Percentiles rank a stretch among this genome's conserved stretches.
These are phyloP conservation scores for Parafenestella ontariensis DNA, from an alignment of 2,329 filamentous ascomycete species.

Conservation along the genomic window DNA sequence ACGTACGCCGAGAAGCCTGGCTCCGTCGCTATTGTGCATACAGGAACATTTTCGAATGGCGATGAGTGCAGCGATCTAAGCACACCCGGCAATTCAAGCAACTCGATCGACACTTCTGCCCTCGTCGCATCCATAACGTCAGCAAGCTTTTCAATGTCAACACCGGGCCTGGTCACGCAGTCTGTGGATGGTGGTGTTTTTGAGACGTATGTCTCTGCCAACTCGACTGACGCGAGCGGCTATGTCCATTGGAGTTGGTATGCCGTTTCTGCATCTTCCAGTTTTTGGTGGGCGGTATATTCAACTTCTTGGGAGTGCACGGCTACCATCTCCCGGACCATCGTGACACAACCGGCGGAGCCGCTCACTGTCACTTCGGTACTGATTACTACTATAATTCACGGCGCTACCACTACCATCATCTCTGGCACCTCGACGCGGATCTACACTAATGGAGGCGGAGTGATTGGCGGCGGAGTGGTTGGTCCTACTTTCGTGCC, in stretches of 20 bases:
- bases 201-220: conserved; percentile 28
- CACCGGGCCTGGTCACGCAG: conserved; percentile 28
- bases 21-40: conserved; percentile 28
- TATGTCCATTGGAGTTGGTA: conserved; percentile 33
- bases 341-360: conserved; percentile 23
- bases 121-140: conserved; percentile 31
- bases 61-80: conserved; percentile 27
- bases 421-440: conserved; percentile 31
- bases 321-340: conserved; percentile 25
- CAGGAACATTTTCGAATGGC: conserved; percentile 25
- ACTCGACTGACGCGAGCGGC: conserved; percentile 29
- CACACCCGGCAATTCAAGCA: conserved; percentile 3
- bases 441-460: conserved; percentile 17
- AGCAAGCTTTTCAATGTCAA: conserved; percentile 26
- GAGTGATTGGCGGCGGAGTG: conserved; percentile 4
- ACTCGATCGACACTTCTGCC: conserved; percentile 26
- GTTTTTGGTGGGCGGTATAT: conserved; percentile 35
- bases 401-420: conserved; percentile 28
- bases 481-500: conserved; percentile 31
- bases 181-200: conserved; percentile 30
- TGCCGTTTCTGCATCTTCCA: conserved; percentile 32
- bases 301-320: conserved; percentile 36
- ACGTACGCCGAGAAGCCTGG: conserved; percentile 22
- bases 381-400: conserved; percentile 33
- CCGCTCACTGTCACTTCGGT: conserved; percentile 14